These are phyloP conservation scores for Calocera viscosa DNA, from an alignment of 768 basidiomycete genomes.

Conservation along the genomic window DNA sequence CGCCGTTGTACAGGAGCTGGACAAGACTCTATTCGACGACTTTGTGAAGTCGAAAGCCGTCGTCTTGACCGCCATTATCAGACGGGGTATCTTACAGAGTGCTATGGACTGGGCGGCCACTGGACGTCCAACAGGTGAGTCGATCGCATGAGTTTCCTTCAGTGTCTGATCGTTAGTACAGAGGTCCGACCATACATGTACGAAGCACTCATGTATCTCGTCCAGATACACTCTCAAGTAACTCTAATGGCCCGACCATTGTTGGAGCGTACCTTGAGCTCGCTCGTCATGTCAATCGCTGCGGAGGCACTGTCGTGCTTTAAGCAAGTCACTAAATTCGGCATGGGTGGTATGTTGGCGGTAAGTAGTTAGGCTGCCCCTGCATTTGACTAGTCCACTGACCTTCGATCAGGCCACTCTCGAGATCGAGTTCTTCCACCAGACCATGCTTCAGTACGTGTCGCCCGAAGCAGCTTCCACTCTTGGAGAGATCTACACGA, in stretches of 20 bases:
- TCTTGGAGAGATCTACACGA: slow-evolving; percentile 83
- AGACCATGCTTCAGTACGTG: slow-evolving; percentile 82
- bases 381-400: background rate
- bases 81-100: slow-evolving; percentile 63
- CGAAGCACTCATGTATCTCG: slow-evolving; percentile 73
- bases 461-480: slow-evolving; percentile 66
- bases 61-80: slow-evolving; percentile 52
- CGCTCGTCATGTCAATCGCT: slow-evolving; percentile 71
- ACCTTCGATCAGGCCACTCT: slow-evolving; percentile 64
- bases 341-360: slow-evolving; percentile 96
- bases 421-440: slow-evolving; percentile 98
- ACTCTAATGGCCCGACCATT: slow-evolving; percentile 65
- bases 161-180: slow-evolving; percentile 23
- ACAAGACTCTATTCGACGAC: slow-evolving; percentile 78
- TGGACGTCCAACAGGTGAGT: slow-evolving; percentile 75
- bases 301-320: slow-evolving; percentile 75
- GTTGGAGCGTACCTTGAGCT: slow-evolving; percentile 67
- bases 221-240: slow-evolving; percentile 84
- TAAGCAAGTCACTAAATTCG: slow-evolving; percentile 78
- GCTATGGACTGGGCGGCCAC: slow-evolving; percentile 92
- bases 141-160: too few relatives aligned
- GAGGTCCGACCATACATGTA: slow-evolving; percentile 95
- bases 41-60: slow-evolving; percentile 74
- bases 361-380: slow-evolving; percentile 31
- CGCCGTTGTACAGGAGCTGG: slow-evolving; percentile 68